A percentile compares a stretch with the other conserved stretches of the same genome.
These are phyloP conservation scores for Phytopythium delawarense DNA, from an alignment of 352 stramenopile genomes.

Conservation along the genomic window DNA sequence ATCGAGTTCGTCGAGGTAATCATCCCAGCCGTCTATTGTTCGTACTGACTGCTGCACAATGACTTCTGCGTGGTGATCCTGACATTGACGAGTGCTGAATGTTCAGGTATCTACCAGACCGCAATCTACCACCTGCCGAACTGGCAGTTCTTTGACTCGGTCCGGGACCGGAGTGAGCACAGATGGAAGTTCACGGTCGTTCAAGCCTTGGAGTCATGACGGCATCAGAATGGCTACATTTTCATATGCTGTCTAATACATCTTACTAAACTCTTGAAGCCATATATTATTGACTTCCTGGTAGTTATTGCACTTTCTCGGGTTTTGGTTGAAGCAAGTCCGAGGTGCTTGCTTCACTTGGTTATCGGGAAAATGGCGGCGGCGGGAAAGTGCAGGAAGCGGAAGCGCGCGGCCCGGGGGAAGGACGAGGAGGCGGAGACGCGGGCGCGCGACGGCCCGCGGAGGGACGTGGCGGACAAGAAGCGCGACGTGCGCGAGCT, in stretches of 20 bases:
- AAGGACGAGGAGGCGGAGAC: neutral
- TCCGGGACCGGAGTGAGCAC: slow-evolving; percentile 9
- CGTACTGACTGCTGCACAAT: too few species aligned
- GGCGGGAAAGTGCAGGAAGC: slow-evolving; percentile 20
- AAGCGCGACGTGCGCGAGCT: slow-evolving; percentile 76
- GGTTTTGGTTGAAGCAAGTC: slow-evolving; percentile 5
- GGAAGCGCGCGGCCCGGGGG: slow-evolving; percentile 6
- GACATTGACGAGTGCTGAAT: too few species aligned
- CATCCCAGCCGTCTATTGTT: too few species aligned
- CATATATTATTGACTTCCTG: slow-evolving; percentile 7
- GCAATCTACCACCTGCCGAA: slow-evolving; percentile 17
- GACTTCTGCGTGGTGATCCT: too few species aligned
- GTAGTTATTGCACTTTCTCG: slow-evolving; percentile 9
- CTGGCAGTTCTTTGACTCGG: slow-evolving; percentile 14
- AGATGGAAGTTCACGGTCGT: too few species aligned
- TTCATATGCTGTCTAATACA: too few species aligned
- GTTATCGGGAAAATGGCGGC: slow-evolving; percentile 1
- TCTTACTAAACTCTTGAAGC: too few species aligned
- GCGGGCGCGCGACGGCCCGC: neutral
- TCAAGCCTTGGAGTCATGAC: too few species aligned
- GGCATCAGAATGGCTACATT: too few species aligned
- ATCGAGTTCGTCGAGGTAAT: too few species aligned
- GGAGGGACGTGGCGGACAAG: slow-evolving; percentile 42
- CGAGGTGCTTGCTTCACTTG: neutral
- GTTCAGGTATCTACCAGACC: neutral